These are phyloP conservation scores for Boletus sp. DNA, from an alignment of 1,284 basidiomycete species.

Conservation along the genomic window DNA sequence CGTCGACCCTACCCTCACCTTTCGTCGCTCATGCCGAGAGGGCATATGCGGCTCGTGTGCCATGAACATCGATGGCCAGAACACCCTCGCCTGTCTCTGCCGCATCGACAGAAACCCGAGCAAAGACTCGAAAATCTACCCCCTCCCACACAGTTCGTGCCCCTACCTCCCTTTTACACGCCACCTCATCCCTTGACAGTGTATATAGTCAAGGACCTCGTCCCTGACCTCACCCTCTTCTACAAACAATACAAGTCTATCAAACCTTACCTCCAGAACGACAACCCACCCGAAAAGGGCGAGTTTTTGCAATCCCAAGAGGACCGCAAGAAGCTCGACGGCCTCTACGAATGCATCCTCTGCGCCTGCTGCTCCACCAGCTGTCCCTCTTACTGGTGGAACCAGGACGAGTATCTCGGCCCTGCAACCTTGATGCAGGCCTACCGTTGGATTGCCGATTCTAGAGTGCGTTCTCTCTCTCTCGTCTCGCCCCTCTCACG, in stretches of 20 bases:
- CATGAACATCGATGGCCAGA: slow-evolving; percentile 99
- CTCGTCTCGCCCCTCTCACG: too few species aligned
- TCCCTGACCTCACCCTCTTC: slow-evolving; percentile 88
- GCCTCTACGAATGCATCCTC: slow-evolving; percentile 95
- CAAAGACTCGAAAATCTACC: slow-evolving; percentile 93
- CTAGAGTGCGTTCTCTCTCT: slow-evolving; percentile 64
- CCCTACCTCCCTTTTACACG: background rate
- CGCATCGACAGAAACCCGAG: slow-evolving; percentile 81
- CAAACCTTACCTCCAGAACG: slow-evolving; percentile 93
- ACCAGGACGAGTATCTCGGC: slow-evolving; percentile 97
- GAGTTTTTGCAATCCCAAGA: slow-evolving; percentile 91
- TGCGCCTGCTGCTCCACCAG: slow-evolving; percentile 97
- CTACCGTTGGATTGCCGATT: slow-evolving; percentile 98
- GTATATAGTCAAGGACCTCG: slow-evolving; percentile 99
- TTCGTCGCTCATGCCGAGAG: slow-evolving; percentile 96
- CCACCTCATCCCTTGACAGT: slow-evolving; percentile 51
- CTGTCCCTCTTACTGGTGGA: slow-evolving; percentile 99
- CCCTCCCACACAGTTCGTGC: slow-evolving; percentile 92
- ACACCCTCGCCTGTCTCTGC: slow-evolving; percentile 98
- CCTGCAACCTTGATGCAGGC: slow-evolving; percentile 97
- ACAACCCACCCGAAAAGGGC: slow-evolving; percentile 82
- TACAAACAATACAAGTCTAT: slow-evolving; percentile 99
- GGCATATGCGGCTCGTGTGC: slow-evolving; percentile 99
- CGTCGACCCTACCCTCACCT: slow-evolving; percentile 94
- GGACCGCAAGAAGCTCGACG: slow-evolving; percentile 95